Conservation (phyloP, 176 grass and related monocot genomes). For the Carex parvula region DNA sequence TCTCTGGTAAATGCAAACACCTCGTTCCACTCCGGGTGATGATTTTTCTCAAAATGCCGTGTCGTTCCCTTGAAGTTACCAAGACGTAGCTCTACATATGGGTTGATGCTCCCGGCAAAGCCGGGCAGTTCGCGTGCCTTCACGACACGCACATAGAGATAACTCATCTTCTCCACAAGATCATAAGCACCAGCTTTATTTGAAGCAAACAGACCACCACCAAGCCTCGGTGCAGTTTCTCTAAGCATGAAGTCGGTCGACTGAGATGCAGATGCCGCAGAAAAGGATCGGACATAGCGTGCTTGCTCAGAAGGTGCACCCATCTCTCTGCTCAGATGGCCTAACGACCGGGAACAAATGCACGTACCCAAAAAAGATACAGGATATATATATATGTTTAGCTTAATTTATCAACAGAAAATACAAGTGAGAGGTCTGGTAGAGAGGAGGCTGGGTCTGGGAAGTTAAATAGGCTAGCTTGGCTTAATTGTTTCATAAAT, state of each 20-base stretch:
- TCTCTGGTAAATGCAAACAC: constrained; percentile 31
- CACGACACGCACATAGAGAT: constrained; percentile 40
- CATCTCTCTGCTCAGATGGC: constrained; percentile 19
- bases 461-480: constrained; percentile 23
- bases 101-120: not conserved
- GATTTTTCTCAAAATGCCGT: constrained; percentile 30
- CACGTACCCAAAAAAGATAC: not conserved
- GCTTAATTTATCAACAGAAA: constrained; percentile 14
- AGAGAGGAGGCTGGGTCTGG: constrained; percentile 6
- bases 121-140: constrained; percentile 37
- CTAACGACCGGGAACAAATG: not conserved
- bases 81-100: constrained; percentile 12
- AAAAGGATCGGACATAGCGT: constrained; percentile 15
- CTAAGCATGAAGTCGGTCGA: constrained; percentile 34
- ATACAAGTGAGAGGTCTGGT: constrained; percentile 9
- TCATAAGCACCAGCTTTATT: constrained; percentile 35
- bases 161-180: constrained; percentile 41
- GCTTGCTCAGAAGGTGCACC: constrained; percentile 20
- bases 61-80: constrained; percentile 24
- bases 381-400: not conserved
- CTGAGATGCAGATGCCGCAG: constrained; percentile 20
- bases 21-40: constrained; percentile 33
- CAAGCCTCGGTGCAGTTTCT: constrained; percentile 41
- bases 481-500: not conserved
- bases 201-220: constrained; percentile 24